Base-by-base conservation (phyloP, 2,329 filamentous ascomycete genomes). In the Tolypocladium cylindrosporum region DNA sequence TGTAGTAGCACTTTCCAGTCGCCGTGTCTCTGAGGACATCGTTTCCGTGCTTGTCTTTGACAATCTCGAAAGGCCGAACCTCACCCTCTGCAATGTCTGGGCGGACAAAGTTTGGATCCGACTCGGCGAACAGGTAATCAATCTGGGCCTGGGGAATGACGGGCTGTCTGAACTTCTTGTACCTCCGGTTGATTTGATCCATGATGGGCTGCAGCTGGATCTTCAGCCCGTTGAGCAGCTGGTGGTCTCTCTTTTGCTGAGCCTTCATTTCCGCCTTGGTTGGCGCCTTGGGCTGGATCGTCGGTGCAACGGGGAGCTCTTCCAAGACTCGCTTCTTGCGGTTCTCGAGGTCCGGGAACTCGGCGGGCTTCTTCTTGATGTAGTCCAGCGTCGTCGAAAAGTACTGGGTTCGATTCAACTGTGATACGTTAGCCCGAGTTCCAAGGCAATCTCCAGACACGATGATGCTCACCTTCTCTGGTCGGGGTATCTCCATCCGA, bases 131-230 rank as follows among this genome's bases (percentile, higher is more conserved):
- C 1, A 97, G 78, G 69, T 97, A 96, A 24, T 85, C 80, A 59
- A 95, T 91, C 62, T 86, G 82, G 13, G 74, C 72, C 55, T 90
- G 86, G 2, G 90, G 84, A 60, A 99, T 87, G 48, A 90, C 84
- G 1, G 90, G 87, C 57, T 86, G 85, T 60, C 91, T 83, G 74
- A 97, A 97, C 64, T 91, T 91, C 69, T 88, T 90, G 75, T 96
- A 96, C 69, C 89, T 91, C 61, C 81, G 80, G 71, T 96, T 94
- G 69, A 99, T 90, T 73, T 97, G 91, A 64, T 99, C 93, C 91
- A 99, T 97, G 64, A 97, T 90, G 2, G 90, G 91, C 71, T 97
- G 92, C 57, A 99, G 85, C 56, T 88, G 79, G 43, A 96, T 86
- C 76, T 97, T 99, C 63, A 99, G 77, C 59, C 88, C 77, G 69